Evolutionary conservation across 2,329 filamentous ascomycete genomes (phyloP).

Genomic region (Verruconis gallopava): DNA sequence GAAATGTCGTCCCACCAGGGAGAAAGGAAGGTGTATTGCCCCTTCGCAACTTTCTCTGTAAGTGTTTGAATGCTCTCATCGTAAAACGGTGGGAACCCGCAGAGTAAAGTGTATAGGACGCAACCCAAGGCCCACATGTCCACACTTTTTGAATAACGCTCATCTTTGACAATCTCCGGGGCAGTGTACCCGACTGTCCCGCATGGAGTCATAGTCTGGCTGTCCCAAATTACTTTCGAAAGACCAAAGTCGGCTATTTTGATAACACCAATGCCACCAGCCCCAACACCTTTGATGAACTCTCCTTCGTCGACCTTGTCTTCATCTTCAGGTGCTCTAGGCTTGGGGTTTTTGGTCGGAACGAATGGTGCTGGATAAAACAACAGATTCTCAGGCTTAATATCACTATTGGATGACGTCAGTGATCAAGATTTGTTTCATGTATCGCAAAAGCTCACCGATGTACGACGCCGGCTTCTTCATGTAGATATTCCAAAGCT

Average conservation of each 20-base stretch:
- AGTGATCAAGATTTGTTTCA: no score
- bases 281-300: conserved; percentile 66
- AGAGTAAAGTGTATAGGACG: conserved; percentile 90
- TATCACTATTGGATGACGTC: conserved; percentile 55
- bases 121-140: conserved; percentile 99
- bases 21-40: conserved; percentile 93
- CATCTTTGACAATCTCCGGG: conserved; percentile 97
- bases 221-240: conserved; percentile 97
- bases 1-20: conserved; percentile 99
- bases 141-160: conserved; percentile 95
- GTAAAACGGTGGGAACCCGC: conserved; percentile 96
- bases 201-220: conserved; percentile 97
- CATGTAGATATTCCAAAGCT: conserved; percentile 84
- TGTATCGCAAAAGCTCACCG: no score
- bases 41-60: conserved; percentile 92
- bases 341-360: conserved; percentile 68
- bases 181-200: conserved; percentile 97
- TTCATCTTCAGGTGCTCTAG: conserved; percentile 76
- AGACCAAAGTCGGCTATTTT: conserved; percentile 98
- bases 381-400: conserved; percentile 94
- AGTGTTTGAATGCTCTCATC: conserved; percentile 95
- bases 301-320: conserved; percentile 96
- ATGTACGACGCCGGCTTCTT: conserved; percentile 90
- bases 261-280: conserved; percentile 84
- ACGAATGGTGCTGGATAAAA: conserved; percentile 79